Evolutionary conservation across 2,329 filamentous ascomycete species (phyloP).

Genomic region (Lomentospora prolificans): DNA sequence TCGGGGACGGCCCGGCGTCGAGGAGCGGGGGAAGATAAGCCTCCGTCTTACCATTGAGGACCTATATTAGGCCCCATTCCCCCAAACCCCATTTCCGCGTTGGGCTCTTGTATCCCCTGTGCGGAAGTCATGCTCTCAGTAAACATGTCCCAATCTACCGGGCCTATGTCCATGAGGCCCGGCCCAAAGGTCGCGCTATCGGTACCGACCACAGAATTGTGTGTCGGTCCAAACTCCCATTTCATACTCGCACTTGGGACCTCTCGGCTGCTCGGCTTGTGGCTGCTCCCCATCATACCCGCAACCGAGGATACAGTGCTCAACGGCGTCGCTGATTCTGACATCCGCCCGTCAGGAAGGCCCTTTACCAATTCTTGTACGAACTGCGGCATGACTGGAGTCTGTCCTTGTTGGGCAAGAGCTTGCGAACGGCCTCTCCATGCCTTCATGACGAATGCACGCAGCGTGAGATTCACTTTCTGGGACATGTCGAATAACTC

Average conservation of each 20-base stretch:
- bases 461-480: conserved; percentile 28
- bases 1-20: background rate
- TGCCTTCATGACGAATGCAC: conserved; percentile 28
- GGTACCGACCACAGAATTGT: background rate
- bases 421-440: conserved; percentile 30
- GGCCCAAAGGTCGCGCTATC: background rate
- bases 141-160: conserved; percentile 8
- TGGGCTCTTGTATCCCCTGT: background rate
- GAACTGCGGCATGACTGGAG: background rate
- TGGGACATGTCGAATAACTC: conserved; percentile 37
- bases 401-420: conserved; percentile 16
- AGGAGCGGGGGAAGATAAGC: background rate
- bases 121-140: conserved; percentile 4
- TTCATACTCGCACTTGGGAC: background rate
- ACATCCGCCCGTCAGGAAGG: conserved; percentile 1
- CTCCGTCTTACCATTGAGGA: background rate
- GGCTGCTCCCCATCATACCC: background rate
- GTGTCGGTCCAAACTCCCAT: background rate
- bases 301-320: background rate
- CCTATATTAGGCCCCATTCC: conserved; percentile 2
- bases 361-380: background rate
- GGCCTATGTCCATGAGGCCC: conserved; percentile 3
- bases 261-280: background rate
- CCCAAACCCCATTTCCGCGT: background rate
- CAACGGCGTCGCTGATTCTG: background rate